Base-by-base conservation (phyloP, 768 basidiomycete genomes). In the Hygrocybe punicea region DNA sequence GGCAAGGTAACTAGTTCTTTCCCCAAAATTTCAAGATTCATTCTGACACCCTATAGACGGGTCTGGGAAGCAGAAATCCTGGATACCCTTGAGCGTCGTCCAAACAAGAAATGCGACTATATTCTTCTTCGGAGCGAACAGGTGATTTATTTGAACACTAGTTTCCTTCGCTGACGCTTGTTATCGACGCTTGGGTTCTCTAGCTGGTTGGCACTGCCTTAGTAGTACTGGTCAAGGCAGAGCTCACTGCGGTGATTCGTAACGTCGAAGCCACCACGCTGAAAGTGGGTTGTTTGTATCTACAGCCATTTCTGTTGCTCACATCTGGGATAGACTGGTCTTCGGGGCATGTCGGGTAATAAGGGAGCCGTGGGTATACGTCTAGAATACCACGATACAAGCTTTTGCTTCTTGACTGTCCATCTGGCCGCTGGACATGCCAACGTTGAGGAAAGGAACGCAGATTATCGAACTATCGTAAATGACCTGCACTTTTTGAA, bases 291-390 rank as follows among this genome's bases (percentile, higher is more conserved):
- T 37, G 17, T 51, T 33, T 35, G 29, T 53, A n/a, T 29, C 35
- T 46, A n/a, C 4, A 33, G 51, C 39, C 39, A 52, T 50, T 39
- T n/a, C 40, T 39, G 53, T 48, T 57, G 33, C 45, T 47, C 46
- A 62, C 39, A 36, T 47, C 34, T 34, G 33, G 35, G 50, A 23
- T 58, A 92, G 90, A 92, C 91, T n/a, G 90, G 89, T 39, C 76
- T 91, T 40, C 81, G 88, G 34, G 97, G 97, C 11, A 93, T 98
- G 84, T 93, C 93, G 1, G 97, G 94, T 25, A 96, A 96, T 75
- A 96, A 99, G 75, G 97, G 97, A 17, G 97, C 93, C 1, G 91
- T 96, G 11, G 94, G 88, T 6, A 92, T 99, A 60, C 87, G 97
- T 11, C 76, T 99, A 51, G 91, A 98, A 25, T 92, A 91, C 64